These are phyloP conservation scores for Fusarium metavorans DNA, from an alignment of 2,329 filamentous ascomycete genomes.

Conservation along the genomic window DNA sequence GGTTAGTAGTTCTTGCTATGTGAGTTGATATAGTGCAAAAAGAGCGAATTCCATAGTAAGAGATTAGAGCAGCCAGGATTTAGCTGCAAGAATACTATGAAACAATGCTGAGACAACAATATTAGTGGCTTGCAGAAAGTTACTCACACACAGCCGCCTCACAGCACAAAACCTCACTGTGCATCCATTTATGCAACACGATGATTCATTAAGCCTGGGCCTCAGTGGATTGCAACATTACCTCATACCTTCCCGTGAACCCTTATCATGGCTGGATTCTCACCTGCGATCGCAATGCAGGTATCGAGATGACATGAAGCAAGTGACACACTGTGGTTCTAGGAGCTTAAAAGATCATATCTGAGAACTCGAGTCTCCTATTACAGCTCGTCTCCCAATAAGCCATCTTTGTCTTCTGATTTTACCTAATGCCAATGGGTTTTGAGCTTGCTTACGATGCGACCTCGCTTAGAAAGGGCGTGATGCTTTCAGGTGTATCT, in stretches of 20 bases:
- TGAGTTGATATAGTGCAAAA: neutral
- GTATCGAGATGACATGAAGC: too few species aligned
- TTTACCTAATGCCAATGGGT: neutral
- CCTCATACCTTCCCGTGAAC: too few species aligned
- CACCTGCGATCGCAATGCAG: neutral
- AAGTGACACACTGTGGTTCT: neutral
- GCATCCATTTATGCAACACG: neutral
- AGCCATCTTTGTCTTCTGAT: neutral
- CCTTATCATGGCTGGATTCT: neutral
- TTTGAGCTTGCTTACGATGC: neutral
- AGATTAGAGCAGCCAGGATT: neutral
- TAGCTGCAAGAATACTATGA: accelerated
- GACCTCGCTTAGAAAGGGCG: neutral
- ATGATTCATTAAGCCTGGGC: neutral
- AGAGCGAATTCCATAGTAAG: neutral
- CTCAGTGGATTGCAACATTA: neutral
- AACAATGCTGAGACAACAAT: neutral
- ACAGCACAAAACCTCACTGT: neutral
- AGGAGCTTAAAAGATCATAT: neutral
- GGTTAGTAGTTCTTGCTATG: neutral
- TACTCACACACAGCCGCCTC: neutral
- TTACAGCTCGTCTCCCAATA: neutral
- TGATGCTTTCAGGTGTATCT: neutral
- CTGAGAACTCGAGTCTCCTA: neutral
- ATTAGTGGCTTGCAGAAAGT: neutral